phyloP scores from a whole-genome alignment of 1,284 basidiomycete genomes.

The Cutaneotrichosporon sp. region DNA sequence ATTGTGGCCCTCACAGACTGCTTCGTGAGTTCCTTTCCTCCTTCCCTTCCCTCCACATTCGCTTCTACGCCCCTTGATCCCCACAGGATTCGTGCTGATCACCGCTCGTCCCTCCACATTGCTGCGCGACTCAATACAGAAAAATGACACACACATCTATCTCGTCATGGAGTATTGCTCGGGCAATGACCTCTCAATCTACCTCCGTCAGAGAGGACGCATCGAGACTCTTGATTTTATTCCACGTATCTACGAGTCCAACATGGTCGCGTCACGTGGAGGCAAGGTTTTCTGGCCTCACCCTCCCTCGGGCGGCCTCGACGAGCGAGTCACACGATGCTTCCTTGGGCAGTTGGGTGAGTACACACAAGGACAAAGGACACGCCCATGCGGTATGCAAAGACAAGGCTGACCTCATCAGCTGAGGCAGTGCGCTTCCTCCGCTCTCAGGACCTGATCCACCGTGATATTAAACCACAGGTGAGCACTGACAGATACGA shows the following conservation, averaged over 20 bases:
- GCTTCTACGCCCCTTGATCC: background rate
- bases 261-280: constrained; percentile 54
- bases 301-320: constrained; percentile 82
- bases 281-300: constrained; percentile 79
- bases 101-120: background rate
- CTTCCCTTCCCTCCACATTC: background rate
- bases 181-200: constrained; percentile 90
- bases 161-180: constrained; percentile 98
- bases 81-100: background rate
- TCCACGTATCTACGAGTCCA: constrained; percentile 58
- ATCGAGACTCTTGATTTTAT: constrained; percentile 80
- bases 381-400: background rate
- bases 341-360: constrained; percentile 88
- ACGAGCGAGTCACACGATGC: constrained; percentile 85
- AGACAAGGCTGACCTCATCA: constrained; percentile 42
- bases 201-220: constrained; percentile 89
- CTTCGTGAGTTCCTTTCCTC: constrained; percentile 57
- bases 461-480: constrained; percentile 97
- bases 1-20: constrained; percentile 92
- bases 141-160: constrained; percentile 90
- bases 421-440: constrained; percentile 92
- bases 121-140: constrained; percentile 61
- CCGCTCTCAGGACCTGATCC: constrained; percentile 83
- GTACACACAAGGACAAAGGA: constrained; percentile 34
- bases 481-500: constrained; percentile 49